Evolutionary conservation across 768 basidiomycete species (phyloP).

Genomic region (Mycena polygramma): DNA sequence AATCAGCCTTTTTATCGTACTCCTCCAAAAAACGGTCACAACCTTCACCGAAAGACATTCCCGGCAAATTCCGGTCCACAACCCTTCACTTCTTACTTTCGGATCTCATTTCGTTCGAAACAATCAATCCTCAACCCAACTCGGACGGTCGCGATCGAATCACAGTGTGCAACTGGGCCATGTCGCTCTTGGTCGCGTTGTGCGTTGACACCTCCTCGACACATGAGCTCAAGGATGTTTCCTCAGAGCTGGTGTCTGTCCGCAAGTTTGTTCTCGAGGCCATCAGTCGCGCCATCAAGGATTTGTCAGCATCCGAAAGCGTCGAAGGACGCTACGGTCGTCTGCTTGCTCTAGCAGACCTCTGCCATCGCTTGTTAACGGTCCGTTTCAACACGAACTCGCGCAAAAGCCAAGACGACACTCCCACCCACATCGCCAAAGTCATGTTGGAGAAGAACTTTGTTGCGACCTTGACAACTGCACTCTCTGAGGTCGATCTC

Average conservation of each 20-base stretch:
- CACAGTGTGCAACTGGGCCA: slow-evolving; percentile 85
- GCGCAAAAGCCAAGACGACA: slow-evolving; percentile 75
- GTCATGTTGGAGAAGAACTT: slow-evolving; percentile 99
- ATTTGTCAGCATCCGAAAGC: slow-evolving; percentile 68
- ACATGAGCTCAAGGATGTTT: slow-evolving; percentile 81
- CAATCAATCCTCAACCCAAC: slow-evolving; percentile 73
- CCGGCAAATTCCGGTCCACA: slow-evolving; percentile 69
- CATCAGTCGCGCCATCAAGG: slow-evolving; percentile 88
- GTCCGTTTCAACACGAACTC: slow-evolving; percentile 75
- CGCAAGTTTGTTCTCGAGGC: slow-evolving; percentile 94
- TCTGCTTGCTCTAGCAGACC: slow-evolving; percentile 86
- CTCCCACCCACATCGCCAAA: slow-evolving; percentile 94
- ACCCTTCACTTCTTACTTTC: slow-evolving; percentile 86
- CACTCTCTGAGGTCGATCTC: slow-evolving; percentile 92
- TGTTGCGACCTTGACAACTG: slow-evolving; percentile 88
- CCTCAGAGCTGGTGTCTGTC: slow-evolving; percentile 86
- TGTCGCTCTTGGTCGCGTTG: slow-evolving; percentile 92
- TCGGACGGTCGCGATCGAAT: slow-evolving; percentile 67
- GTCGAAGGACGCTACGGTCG: slow-evolving; percentile 89
- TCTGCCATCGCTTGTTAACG: slow-evolving; percentile 89
- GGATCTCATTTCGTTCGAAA: slow-evolving; percentile 85
- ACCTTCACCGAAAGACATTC: slow-evolving; percentile 72
- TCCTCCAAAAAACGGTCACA: slow-evolving; percentile 74
- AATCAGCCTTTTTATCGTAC: slow-evolving; percentile 86
- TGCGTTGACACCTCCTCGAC: slow-evolving; percentile 85